Evolutionary conservation across 2,329 filamentous ascomycete genomes (phyloP), one percentile per base, ranked within the genome.

Genomic region (Incumbomyces delicatus): DNA sequence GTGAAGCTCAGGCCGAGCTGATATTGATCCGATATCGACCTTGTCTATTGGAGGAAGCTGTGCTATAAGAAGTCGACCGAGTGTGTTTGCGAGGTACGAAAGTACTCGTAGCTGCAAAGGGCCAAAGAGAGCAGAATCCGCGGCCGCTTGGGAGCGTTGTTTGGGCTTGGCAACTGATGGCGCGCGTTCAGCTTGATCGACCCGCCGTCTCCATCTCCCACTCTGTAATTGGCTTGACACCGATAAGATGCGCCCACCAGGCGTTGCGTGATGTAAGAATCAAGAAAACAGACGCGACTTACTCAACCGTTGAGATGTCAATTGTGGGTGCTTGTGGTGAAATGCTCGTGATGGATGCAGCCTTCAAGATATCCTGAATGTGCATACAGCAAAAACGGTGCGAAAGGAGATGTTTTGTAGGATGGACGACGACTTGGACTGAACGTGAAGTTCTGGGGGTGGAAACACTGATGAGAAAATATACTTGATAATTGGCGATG

Each of bases 151-250:
- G n/a, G 36, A 37, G 20, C 35, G 47, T 49, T 49, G 47, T 49
- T 49, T 49, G 43, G 39, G 43, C 47, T 49, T 49, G 47, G 47
- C 47, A 37, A 20, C 4, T 29, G 13, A 34, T 44, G 33, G 43
- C 43, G 47, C 47, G 37, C 37, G 30, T 30, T 38, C 27, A 18
- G 18, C 42, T 45, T 17, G 42, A 45, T 45, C 42, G 38, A 45
- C 42, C 42, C 42, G 42, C 42, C 42, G 31, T n/a, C 13, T 13
- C 14, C 16, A 13, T 11, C 7, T 29, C 18, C 12, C 17, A 18
- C 33, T 32, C 40, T 29, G 22, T 22, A 11, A 45, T 45, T 45
- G 42, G 42, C 27, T 37, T 31, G 34, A 45, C 42, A 37, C 42
- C n/a, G 42, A 38, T 34, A 35, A 16, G 22, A 16, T 22, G 33